Evolutionary conservation across 2,329 filamentous ascomycete species (phyloP).

Genomic region (Hymenotorrendiella dingleyae): DNA sequence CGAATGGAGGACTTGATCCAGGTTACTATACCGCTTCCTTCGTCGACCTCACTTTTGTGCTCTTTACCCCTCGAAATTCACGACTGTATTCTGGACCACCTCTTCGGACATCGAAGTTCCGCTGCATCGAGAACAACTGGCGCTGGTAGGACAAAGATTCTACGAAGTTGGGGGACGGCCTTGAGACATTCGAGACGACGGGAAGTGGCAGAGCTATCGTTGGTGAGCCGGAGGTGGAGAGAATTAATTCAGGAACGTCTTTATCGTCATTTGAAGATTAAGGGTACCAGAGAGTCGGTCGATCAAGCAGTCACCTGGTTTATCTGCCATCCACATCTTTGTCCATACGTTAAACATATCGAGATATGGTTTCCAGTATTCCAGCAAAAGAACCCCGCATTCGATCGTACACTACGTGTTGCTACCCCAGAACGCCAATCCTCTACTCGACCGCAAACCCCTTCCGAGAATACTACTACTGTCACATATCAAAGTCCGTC

Average conservation of each 20-base stretch:
- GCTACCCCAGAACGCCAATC: conserved; percentile 24
- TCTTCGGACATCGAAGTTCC: conserved; percentile 64
- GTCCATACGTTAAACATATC: conserved; percentile 61
- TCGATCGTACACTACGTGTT: conserved; percentile 23
- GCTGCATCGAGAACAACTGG: conserved; percentile 51
- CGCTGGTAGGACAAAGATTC: conserved; percentile 44
- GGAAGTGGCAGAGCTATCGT: conserved; percentile 59
- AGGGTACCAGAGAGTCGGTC: conserved; percentile 60
- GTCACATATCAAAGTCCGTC: conserved; percentile 53
- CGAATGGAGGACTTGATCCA: conserved; percentile 5
- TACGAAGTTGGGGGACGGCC: conserved; percentile 57
- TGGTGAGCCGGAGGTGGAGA: conserved; percentile 60
- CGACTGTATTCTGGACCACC: conserved; percentile 63
- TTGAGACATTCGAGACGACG: conserved; percentile 62
- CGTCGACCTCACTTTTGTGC: conserved; percentile 17
- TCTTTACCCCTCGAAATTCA: conserved; percentile 64
- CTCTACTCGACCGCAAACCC: conserved; percentile 27
- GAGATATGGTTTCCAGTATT: conserved; percentile 75
- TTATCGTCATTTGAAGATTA: conserved; percentile 70
- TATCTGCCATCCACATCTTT: conserved; percentile 49
- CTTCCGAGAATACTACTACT: conserved; percentile 39
- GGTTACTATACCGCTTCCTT: conserved; percentile 1
- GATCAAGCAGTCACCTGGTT: conserved; percentile 58
- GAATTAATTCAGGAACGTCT: conserved; percentile 63
- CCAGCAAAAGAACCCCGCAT: conserved; percentile 33